Evolutionary conservation across 805 yeast genomes (phyloP), one percentile per base, ranked within the genome.

Genomic region (Candida ponderosae): DNA sequence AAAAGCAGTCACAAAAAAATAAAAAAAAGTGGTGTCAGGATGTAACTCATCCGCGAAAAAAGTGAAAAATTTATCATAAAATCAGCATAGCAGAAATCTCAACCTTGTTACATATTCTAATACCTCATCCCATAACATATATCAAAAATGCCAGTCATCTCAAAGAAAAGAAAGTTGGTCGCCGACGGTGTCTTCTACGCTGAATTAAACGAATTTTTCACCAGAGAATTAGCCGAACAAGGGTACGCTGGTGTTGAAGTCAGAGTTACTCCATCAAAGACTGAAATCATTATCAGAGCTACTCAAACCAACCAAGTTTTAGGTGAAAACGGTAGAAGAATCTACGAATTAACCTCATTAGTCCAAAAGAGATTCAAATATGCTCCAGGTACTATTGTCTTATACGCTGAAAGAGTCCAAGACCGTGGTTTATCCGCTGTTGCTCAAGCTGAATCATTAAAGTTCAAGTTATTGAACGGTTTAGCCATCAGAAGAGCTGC

Each of bases 121-220:
- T n/a, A n/a, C n/a, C n/a, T n/a, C n/a, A n/a, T n/a, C n/a, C 24
- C 24, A 21, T 9, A 21, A 21, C 24, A 21, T 7, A 21, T 21
- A 21, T 21, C 31, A 40, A 52, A 44, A 47, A 60, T 60, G 65
- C 66, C 66, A 42, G 66, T 73, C 64, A 83, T 89, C 70, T 90
- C 97, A 65, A 86, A 87, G 78, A 90, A 87, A 79, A 89, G 97
- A 86, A 89, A 89, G 89, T 84, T 89, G 67, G 97, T 93, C 68
- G 96, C 96, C 73, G 98, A 93, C 81, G 98, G 98, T 86, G 98
- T 93, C 64, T 87, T 93, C 81, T 93, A 82, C 95, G 98, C 98
- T 72, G 98, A 93, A 79, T 77, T 93, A 66, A 93, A 93, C 81
- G 98, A 93, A 79, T 93, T 93, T 93, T 93, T 93, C 88, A 87